Evolutionary conservation across 768 basidiomycete species (phyloP), one percentile per base, ranked within the genome.

Genomic region (Hygrophorus russula): DNA sequence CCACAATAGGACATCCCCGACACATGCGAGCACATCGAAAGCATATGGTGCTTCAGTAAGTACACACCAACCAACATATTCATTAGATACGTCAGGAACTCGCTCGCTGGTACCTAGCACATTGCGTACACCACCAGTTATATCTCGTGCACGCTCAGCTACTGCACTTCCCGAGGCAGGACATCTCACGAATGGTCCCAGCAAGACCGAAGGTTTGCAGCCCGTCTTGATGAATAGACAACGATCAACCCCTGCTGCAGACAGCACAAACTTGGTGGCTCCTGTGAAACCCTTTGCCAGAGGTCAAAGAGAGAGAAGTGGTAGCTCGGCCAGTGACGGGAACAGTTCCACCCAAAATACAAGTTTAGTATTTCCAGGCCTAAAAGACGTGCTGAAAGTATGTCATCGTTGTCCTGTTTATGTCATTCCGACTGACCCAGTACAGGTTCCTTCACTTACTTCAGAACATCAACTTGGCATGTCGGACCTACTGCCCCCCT

Each of bases 311-410:
- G 68, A 70, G 38, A 63, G 73, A 37, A 74, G 69, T 29, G 73
- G 71, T 3, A 73, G 68, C 45, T 66, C 71, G 18, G 63, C 65
- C 1, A 68, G 69, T 13, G 47, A 50, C 33, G 43, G 41, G 54
- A 59, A 51, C 53, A 41, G 27, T 7, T 35, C 45, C 27, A 39
- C 46, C 19, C 62, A 44, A 57, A 56, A 42, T 20, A 10, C 54
- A 11, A 50, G 53, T 42, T 50, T 66, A 30, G 63, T 65, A 18
- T 59, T 77, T 0, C 79, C 80, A 1, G 80, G 76, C 2, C 61
- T 85, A 27, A 84, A 79, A 54, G 82, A 87, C 53, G 78, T 82
- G 13, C 59, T 85, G 19, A 85, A 84, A 74, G 82, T 80, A 56
- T 36, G 44, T 46, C 8, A 37, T 27, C 15, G 20, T 33, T 38